Evolutionary conservation across 148 eudicot genomes (phyloP), one percentile per base, ranked within the genome.

Genomic region (Arbutus unedo): DNA sequence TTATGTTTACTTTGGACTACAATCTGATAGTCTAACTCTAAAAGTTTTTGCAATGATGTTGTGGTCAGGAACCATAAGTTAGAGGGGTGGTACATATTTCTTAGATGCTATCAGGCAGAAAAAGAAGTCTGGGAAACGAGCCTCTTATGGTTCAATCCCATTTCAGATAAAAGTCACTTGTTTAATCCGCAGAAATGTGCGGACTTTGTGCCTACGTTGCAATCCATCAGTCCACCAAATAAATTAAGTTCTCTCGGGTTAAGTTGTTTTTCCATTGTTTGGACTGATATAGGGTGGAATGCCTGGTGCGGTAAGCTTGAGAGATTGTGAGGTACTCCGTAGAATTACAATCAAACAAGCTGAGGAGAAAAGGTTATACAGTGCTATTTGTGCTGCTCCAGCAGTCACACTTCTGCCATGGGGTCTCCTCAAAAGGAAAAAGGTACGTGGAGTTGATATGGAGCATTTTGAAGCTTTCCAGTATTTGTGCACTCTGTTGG

Each of bases 321-420:
- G 99, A 87, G 99, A 96, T 86, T 89, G 92, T 88, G 84, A 91
- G 86, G 72, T 85, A 83, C 95, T 96, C 56, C 92, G 89, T 62
- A 57, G 59, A 56, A 93, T 96, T 82, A 92, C 94, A 18, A 88
- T 89, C 89, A 93, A 91, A 83, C 99, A 96, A 60, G 98, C 91
- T 15, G 97, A 94, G 83, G 90, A 85, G 80, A 93, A 94, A 85
- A 88, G 95, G 83, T 83, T 94, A 79, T 96, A 96, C 76, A 91
- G 90, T 70, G 99, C 99, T 79, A 93, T 96, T 38, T 94, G 92
- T 89, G 94, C 99, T 90, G 99, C 99, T 85, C 99, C 99, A 80
- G 99, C 98, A 76, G 92, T 96, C 75, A 88, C 99, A 53, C 97
- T 96, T 84, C 91, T 91, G 83, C 97, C 99, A 13, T 96, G 99